phyloP scores from a whole-genome alignment of 1,139 yeast species.

The Hyphopichia pseudoburtonii region DNA sequence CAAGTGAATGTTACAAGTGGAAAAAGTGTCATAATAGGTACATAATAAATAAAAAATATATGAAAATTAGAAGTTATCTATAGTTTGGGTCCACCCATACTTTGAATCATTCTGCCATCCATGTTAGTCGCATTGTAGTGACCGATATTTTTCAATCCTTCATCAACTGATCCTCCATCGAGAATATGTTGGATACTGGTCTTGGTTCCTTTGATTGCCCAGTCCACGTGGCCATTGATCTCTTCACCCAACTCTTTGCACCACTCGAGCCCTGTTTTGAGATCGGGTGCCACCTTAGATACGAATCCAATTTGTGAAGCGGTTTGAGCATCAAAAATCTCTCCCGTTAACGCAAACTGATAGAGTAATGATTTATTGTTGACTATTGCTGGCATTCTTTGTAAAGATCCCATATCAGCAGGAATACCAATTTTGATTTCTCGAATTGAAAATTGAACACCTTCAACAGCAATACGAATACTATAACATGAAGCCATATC shows the following conservation, averaged over 20 bases:
- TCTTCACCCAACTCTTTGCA: conserved; percentile 53
- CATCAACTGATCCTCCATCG: conserved; percentile 43
- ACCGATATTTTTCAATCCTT: conserved; percentile 56
- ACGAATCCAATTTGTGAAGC: conserved; percentile 59
- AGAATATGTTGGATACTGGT: conserved; percentile 53
- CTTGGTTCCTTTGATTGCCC: conserved; percentile 72
- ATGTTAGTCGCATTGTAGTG: conserved; percentile 49
- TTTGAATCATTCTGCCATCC: conserved; percentile 16
- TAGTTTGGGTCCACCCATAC: background rate
- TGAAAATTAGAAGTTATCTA: no score
- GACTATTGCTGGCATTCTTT: conserved; percentile 58
- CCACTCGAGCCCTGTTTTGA: conserved; percentile 48
- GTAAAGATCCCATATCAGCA: conserved; percentile 79
- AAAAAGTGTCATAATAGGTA: no score
- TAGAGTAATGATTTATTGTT: conserved; percentile 60
- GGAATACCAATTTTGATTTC: conserved; percentile 76
- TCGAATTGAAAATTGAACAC: conserved; percentile 57
- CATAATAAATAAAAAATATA: no score
- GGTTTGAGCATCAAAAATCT: conserved; percentile 52
- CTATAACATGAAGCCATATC: conserved; percentile 63
- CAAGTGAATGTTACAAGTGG: no score
- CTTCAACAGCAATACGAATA: conserved; percentile 58
- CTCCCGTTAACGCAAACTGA: conserved; percentile 67
- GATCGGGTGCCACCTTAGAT: conserved; percentile 44
- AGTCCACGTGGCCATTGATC: conserved; percentile 49